phyloP scores from a whole-genome alignment of 495 filamentous ascomycete genomes.

The Filosporella fistucella region DNA sequence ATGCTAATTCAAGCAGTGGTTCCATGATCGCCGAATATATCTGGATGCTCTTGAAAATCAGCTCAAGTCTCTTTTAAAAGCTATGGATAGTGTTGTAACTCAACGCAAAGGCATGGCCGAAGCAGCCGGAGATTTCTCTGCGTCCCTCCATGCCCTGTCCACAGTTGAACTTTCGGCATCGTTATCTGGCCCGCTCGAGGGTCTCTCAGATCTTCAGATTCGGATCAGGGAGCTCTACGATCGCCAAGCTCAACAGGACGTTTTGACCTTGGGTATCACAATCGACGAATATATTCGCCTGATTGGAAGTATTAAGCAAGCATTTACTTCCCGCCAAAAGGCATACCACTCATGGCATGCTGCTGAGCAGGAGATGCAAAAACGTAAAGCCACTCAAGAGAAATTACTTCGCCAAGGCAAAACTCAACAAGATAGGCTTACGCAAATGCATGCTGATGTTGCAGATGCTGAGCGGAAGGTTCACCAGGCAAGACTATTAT shows the following conservation, averaged over 20 bases:
- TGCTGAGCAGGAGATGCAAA: slow-evolving; percentile 83
- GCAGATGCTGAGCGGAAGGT: slow-evolving; percentile 88
- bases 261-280: slow-evolving; percentile 92
- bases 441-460: slow-evolving; percentile 87
- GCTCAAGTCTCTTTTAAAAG: slow-evolving; percentile 87
- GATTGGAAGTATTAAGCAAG: slow-evolving; percentile 87
- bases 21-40: slow-evolving; percentile 92
- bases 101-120: slow-evolving; percentile 92
- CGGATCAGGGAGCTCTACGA: slow-evolving; percentile 94
- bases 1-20: slow-evolving; percentile 59
- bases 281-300: slow-evolving; percentile 97
- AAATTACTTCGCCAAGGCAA: slow-evolving; percentile 91
- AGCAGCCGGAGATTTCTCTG: slow-evolving; percentile 86
- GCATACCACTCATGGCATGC: slow-evolving; percentile 89
- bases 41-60: slow-evolving; percentile 93
- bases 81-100: slow-evolving; percentile 84
- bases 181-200: slow-evolving; percentile 84
- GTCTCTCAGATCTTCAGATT: slow-evolving; percentile 85
- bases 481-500: slow-evolving; percentile 83
- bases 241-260: slow-evolving; percentile 94
- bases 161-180: slow-evolving; percentile 83
- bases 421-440: slow-evolving; percentile 90
- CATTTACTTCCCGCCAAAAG: slow-evolving; percentile 89
- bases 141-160: slow-evolving; percentile 83
- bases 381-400: slow-evolving; percentile 80